phyloP scores from a whole-genome alignment of 2,329 filamentous ascomycete genomes.

The Colletotrichum higginsianum region DNA sequence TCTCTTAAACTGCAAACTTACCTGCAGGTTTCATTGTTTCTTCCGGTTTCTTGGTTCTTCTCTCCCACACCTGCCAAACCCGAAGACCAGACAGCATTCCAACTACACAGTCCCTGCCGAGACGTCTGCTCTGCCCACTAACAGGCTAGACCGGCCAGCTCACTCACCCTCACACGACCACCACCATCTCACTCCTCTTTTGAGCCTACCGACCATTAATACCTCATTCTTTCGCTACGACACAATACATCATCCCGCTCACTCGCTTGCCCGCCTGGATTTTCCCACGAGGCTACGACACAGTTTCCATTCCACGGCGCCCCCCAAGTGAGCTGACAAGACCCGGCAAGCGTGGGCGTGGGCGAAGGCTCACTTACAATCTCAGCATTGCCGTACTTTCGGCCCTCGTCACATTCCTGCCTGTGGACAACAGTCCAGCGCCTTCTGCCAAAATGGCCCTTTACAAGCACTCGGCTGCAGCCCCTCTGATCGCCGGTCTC shows the following conservation, averaged over 20 bases:
- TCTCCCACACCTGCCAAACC: constrained; percentile 16
- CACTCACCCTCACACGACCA: constrained; percentile 23
- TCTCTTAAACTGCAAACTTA: constrained; percentile 39
- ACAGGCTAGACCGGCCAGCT: constrained; percentile 35
- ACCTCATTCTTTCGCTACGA: constrained; percentile 28
- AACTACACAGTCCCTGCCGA: constrained; percentile 19
- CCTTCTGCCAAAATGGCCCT: constrained; percentile 37
- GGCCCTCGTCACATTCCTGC: constrained; percentile 49
- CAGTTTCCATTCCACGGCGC: constrained; percentile 5
- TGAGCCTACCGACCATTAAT: constrained; percentile 21
- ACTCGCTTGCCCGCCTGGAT: not conserved
- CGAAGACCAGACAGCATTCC: constrained; percentile 16
- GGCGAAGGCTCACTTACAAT: constrained; percentile 17
- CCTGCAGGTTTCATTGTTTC: constrained; percentile 33
- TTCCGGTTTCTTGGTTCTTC: constrained; percentile 30
- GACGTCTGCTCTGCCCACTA: constrained; percentile 39
- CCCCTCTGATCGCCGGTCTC: constrained; percentile 46
- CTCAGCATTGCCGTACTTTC: constrained; percentile 16
- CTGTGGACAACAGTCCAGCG: constrained; percentile 47
- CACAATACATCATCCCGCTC: constrained; percentile 25
- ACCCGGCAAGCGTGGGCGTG: constrained; percentile 8
- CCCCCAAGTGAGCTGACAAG: constrained; percentile 4
- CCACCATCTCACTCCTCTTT: constrained; percentile 10
- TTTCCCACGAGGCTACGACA: constrained; percentile 18
- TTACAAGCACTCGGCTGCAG: constrained; percentile 28